Evolutionary conservation across 2,329 filamentous ascomycete species (phyloP), one percentile per base, ranked within the genome.

Genomic region (Pseudogymnoascus sp.): DNA sequence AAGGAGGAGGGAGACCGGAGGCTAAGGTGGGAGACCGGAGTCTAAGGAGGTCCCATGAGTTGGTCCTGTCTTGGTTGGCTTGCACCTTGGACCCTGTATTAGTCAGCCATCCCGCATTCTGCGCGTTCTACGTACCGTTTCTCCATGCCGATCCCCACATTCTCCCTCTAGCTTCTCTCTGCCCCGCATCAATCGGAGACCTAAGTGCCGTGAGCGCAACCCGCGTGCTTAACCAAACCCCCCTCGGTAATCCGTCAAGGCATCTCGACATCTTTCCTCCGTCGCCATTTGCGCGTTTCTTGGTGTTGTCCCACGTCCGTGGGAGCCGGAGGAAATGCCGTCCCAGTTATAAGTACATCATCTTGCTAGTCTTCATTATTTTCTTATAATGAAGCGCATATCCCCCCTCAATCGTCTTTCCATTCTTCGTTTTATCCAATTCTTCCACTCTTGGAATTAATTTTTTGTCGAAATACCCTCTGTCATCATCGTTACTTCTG

Each of bases 81-180:
- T 56, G n/a, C n/a, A 34, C 4, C 49, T 53, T 36, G 49, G 49
- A 31, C 46, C 46, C 28, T 34, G n/a, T 9, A 36, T 56, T 56
- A 56, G 49, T 56, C 49, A 56, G 49, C 46, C 23, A 28, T 49
- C 46, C 46, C 43, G 40, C 40, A 42, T 42, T 42, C 40, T 42
- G 2, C 46, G 8, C 1, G 28, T 49, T 16, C 43, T 23, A 46
- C 42, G 25, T 56, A 56, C 49, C 49, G 49, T 56, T 34, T 56
- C 25, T 34, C 49, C 49, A 56, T 56, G 49, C 49, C 49, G 49
- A 56, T 34, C 49, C 28, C 49, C 49, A 56, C 49, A 56, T 56
- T 56, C n/a, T 56, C 28, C 49, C 16, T 36, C 28, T 56, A 56
- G 49, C 49, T 21, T 34, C 28, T 16, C 46, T 11, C 28, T 56